Evolutionary conservation across 306 rosid genomes (phyloP), one percentile per base, ranked within the genome.

Genomic region (Fagus sylvatica): DNA sequence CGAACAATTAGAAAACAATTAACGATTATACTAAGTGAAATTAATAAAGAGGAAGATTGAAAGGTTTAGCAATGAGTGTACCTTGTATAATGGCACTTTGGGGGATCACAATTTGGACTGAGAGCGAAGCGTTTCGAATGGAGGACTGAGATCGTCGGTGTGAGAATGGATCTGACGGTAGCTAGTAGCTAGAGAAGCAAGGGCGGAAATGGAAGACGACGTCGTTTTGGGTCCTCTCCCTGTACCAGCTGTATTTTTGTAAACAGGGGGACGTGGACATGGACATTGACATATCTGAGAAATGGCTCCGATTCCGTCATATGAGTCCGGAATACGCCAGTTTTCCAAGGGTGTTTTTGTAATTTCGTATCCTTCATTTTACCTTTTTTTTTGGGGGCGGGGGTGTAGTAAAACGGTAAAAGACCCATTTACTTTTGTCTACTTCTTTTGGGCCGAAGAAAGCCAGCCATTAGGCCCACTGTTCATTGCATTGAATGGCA

Each of bases 71-170:
- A 74, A 55, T 59, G 79, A 71, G 48, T 71, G 62, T 46, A 77
- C 87, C 86, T 82, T 54, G 39, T 59, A 46, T 55, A 54, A 56
- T 40, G 40, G 22, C 40, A 42, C 61, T 43, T 57, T 16, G 6
- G 60, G 71, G 69, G 51, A 74, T 65, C 76, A 54, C 49, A 75
- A 81, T 73, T 74, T 2, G 46, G 69, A 54, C 4, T 6, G 6
- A 60, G 71, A 59, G 53, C 39, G 40, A 46, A 48, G 53, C 62
- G 69, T 10, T 17, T 55, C 15, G 78, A 73, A 43, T 75, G 84
- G 69, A 72, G 82, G 69, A 65, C 46, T 79, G 90, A 80, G 87
- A 91, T 86, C 90, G 75, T 64, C 72, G 87, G 76, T 71, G 85
- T 33, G 8, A 13, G 77, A 77, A 62, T 62, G 85, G 90, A 87